Conservation (phyloP, 176 grass and related monocot genomes). For the Pharus latifolius region DNA sequence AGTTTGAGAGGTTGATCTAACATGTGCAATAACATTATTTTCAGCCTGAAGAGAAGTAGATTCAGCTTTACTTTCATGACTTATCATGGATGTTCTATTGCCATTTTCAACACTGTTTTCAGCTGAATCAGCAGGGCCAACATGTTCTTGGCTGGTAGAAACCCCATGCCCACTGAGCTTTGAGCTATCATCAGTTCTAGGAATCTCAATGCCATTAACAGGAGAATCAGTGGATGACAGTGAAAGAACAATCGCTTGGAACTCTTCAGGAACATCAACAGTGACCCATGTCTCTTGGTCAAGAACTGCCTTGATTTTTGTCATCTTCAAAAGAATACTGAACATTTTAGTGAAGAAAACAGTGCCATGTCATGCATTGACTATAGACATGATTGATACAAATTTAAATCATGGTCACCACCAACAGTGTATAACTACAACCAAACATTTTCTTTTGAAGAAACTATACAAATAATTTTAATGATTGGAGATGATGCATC, state of each 20-base stretch:
- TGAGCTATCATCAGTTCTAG: slow-evolving; percentile 22
- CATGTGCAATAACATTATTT: slow-evolving; percentile 27
- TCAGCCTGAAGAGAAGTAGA: slow-evolving; percentile 44
- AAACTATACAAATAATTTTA: background rate
- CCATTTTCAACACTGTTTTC: slow-evolving; percentile 44
- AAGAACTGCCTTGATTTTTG: slow-evolving; percentile 98
- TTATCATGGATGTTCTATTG: slow-evolving; percentile 24
- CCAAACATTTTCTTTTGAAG: background rate
- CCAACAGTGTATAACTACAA: no score
- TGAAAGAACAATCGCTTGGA: slow-evolving; percentile 84
- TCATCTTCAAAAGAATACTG: slow-evolving; percentile 51
- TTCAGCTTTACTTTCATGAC: slow-evolving; percentile 48
- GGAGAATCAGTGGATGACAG: slow-evolving; percentile 59
- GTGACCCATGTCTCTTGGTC: slow-evolving; percentile 96
- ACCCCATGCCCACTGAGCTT: slow-evolving; percentile 30
- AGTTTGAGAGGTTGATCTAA: slow-evolving; percentile 42
- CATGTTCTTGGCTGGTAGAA: slow-evolving; percentile 30
- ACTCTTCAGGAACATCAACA: slow-evolving; percentile 92
- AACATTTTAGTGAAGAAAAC: slow-evolving; percentile 7
- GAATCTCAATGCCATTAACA: slow-evolving; percentile 62
- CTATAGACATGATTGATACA: background rate
- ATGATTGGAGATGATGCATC: background rate
- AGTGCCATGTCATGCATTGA: background rate
- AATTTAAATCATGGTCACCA: background rate
- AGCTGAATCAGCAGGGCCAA: slow-evolving; percentile 9